phyloP scores from a whole-genome alignment of 352 stramenopile species.

The Phytophthora uliginosa region DNA sequence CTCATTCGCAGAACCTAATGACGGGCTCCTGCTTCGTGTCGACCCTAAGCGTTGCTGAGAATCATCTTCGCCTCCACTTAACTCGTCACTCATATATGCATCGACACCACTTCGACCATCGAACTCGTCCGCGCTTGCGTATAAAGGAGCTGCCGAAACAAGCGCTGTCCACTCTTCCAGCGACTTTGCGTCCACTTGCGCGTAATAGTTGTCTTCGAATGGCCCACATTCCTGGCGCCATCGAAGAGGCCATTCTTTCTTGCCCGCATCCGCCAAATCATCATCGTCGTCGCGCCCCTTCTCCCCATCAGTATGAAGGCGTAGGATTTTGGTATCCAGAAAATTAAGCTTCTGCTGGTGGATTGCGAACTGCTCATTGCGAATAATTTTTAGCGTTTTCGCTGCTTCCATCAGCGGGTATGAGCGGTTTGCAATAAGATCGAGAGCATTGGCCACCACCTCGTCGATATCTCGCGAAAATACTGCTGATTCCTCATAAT shows the following conservation, averaged over 20 bases:
- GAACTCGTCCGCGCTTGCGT: conserved; percentile 65
- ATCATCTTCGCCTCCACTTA: conserved; percentile 37
- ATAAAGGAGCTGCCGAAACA: conserved; percentile 76
- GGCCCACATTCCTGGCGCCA: conserved; percentile 85
- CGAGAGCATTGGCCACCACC: conserved; percentile 72
- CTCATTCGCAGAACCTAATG: conserved; percentile 38
- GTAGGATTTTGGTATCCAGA: conserved; percentile 73
- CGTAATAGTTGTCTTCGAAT: conserved; percentile 75
- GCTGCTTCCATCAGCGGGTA: conserved; percentile 74
- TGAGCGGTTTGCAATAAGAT: conserved; percentile 68
- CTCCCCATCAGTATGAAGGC: conserved; percentile 47
- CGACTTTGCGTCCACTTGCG: conserved; percentile 67
- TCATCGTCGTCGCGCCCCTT: conserved; percentile 22
- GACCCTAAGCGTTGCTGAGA: conserved; percentile 9
- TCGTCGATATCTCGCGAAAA: conserved; percentile 78
- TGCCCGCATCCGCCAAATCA: conserved; percentile 13
- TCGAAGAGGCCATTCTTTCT: conserved; percentile 65
- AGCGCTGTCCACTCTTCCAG: conserved; percentile 85
- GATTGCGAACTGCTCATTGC: conserved; percentile 80
- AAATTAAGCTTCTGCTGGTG: conserved; percentile 70
- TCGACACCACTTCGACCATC: conserved; percentile 39
- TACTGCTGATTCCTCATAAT: conserved; percentile 68
- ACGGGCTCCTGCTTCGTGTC: conserved; percentile 24
- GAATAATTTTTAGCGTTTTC: conserved; percentile 78
- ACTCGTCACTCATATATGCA: conserved; percentile 40